These are phyloP conservation scores for Lodderomyces pseudojiufengensis DNA, from an alignment of 1,139 yeast species.

Conservation along the genomic window DNA sequence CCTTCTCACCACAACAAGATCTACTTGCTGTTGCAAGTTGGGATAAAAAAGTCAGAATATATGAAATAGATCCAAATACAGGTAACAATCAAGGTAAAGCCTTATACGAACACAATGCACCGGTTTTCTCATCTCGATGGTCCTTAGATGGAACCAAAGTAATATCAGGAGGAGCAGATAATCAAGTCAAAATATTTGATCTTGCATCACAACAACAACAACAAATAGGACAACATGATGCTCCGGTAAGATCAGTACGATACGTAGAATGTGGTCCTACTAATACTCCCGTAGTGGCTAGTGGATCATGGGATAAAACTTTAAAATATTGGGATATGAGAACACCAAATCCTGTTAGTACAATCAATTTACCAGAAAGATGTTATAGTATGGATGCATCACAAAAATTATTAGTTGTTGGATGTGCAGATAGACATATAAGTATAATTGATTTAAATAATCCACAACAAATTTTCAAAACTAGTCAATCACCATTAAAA, in stretches of 20 bases:
- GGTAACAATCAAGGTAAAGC: slow-evolving; percentile 84
- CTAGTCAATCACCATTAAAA: slow-evolving; percentile 75
- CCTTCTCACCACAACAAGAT: slow-evolving; percentile 93
- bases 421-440: slow-evolving; percentile 87
- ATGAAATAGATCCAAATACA: slow-evolving; percentile 70
- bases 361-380: slow-evolving; percentile 81
- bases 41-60: slow-evolving; percentile 93
- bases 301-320: slow-evolving; percentile 97
- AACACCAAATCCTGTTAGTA: slow-evolving; percentile 78
- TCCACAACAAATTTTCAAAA: slow-evolving; percentile 81
- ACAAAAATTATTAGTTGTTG: slow-evolving; percentile 81
- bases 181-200: slow-evolving; percentile 81
- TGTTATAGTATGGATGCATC: slow-evolving; percentile 87
- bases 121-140: slow-evolving; percentile 83
- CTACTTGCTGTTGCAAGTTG: slow-evolving; percentile 79
- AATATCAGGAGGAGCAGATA: slow-evolving; percentile 90
- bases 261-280: slow-evolving; percentile 80
- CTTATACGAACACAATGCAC: slow-evolving; percentile 83
- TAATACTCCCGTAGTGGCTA: slow-evolving; percentile 78
- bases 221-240: slow-evolving; percentile 85
- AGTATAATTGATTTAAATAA: slow-evolving; percentile 73
- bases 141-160: slow-evolving; percentile 83
- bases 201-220: slow-evolving; percentile 75
- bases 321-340: slow-evolving; percentile 92
- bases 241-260: slow-evolving; percentile 71